Base-by-base conservation (phyloP, 805 yeast species). In the Spathaspora gorwiae region DNA sequence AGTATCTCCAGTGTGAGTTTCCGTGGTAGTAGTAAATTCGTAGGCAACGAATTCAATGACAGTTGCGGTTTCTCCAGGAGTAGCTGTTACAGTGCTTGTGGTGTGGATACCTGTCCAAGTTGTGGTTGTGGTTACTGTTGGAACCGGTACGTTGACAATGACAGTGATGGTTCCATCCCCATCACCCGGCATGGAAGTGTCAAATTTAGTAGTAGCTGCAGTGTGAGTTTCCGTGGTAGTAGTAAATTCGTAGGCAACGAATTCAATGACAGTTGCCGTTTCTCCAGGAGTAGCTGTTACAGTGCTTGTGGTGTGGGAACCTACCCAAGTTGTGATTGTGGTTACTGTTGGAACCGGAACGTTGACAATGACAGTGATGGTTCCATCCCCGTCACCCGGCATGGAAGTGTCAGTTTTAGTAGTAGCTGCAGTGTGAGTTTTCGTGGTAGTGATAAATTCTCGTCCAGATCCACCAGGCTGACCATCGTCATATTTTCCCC, bases 11-110 rank as follows among this genome's bases (percentile, higher is more conserved):
- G n/a, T n/a, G n/a, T n/a, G n/a, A 9, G 14, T 26, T n/a, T 5
- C 62, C 14, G 76, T 79, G 44, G 82, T 76, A 42, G 84, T 84
- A 7, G 88, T 75, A 49, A n/a, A n/a, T 19, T 81, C 76, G 6
- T 87, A 51, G 54, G 29, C 51, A 13, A 35, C 43, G 9, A 1
- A 9, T 8, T 12, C 45, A 12, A 47, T 43, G 5, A 57, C 58
- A 1, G 59, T 55, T 5, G 47, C 55, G 9, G 58, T 53, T n/a
- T 45, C 54, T 13, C 55, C 60, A 13, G 50, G 44, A 2, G 53
- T 14, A 29, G 53, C 49, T 8, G 59, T 48, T 12, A 30, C 36
- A 6, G 64, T 60, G 6, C 40, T 19, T 14, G 42, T 13, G 8
- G 49, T 45, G 19, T 52, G 43, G 3, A 54, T 36, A 11, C 46